A percentile compares a stretch with the other conserved stretches of the same genome.
These are phyloP conservation scores for Globisporangium sylvaticum DNA, from an alignment of 352 stramenopile genomes.

Conservation along the genomic window DNA sequence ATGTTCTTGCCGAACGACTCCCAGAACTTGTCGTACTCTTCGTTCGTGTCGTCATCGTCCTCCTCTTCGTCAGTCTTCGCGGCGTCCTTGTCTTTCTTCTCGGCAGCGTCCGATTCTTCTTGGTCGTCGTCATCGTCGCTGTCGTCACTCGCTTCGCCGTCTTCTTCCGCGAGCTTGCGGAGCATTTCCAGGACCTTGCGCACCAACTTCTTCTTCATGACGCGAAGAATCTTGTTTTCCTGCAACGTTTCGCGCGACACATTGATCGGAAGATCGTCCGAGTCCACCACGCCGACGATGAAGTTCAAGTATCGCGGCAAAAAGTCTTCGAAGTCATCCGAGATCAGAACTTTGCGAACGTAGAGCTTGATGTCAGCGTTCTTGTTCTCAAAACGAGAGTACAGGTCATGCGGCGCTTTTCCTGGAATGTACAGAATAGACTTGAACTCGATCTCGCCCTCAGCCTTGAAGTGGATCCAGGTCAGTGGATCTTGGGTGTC, in stretches of 20 bases:
- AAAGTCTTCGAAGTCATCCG: conserved; percentile 97
- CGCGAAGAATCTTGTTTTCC: conserved; percentile 98
- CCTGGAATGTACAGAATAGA: conserved; percentile 97
- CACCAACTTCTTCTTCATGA: conserved; percentile 99
- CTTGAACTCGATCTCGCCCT: conserved; percentile 99
- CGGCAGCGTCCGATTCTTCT: conserved; percentile 43
- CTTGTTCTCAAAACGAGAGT: conserved; percentile 90
- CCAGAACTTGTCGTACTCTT: conserved; percentile 98
- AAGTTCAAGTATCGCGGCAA: conserved; percentile 99
- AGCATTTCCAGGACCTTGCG: conserved; percentile 99
- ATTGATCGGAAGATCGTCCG: conserved; percentile 98
- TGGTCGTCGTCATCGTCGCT: conserved; percentile 52
- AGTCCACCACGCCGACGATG: conserved; percentile 98
- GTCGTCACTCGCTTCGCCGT: conserved; percentile 80
- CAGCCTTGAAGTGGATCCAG: conserved; percentile 99
- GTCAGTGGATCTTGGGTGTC: conserved; percentile 84
- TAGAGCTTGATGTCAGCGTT: conserved; percentile 96
- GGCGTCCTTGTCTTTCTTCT: conserved; percentile 79
- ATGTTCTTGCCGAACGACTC: conserved; percentile 97
- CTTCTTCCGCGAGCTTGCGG: conserved; percentile 88
- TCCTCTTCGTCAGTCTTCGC: conserved; percentile 37
- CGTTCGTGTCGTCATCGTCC: conserved; percentile 63
- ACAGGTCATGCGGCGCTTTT: conserved; percentile 81
- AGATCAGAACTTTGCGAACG: conserved; percentile 99
- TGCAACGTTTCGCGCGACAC: conserved; percentile 99